Conservation (phyloP, 306 rosid species). For the Lupinus albus region DNA sequence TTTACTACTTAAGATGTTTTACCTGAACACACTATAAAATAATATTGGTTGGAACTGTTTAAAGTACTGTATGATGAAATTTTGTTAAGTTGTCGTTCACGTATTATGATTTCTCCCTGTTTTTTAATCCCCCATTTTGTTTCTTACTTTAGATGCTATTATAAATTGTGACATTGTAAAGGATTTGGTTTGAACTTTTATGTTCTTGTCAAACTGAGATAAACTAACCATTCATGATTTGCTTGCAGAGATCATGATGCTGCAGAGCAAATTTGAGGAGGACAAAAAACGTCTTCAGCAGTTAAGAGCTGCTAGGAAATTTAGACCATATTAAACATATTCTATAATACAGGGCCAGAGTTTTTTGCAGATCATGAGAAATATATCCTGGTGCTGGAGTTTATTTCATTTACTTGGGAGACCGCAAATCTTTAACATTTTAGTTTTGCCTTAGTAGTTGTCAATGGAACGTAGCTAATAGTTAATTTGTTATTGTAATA, state of each 20-base stretch:
- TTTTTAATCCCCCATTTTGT: not conserved
- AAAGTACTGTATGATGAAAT: not conserved
- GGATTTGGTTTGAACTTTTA: not conserved
- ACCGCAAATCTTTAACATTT: not conserved
- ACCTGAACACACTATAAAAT: too few species aligned
- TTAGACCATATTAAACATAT: slow-evolving; percentile 69
- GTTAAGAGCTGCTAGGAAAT: slow-evolving; percentile 83
- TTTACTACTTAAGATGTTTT: too few species aligned
- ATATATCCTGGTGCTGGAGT: not conserved
- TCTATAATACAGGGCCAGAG: not conserved
- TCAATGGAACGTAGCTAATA: slow-evolving; percentile 4
- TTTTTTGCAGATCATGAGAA: not conserved
- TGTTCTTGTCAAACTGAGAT: slow-evolving; percentile 27
- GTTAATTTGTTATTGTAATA: not conserved
- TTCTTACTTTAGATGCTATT: not conserved
- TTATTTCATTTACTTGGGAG: not conserved
- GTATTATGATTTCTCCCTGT: not conserved
- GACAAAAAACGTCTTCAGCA: slow-evolving; percentile 83
- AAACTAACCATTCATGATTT: slow-evolving; percentile 29
- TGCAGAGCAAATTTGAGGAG: slow-evolving; percentile 83
- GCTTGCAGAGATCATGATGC: slow-evolving; percentile 75
- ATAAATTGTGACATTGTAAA: not conserved
- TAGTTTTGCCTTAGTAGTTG: not conserved
- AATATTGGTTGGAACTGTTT: not conserved
- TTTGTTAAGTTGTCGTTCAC: not conserved